Evolutionary conservation across 129 eudicot genomes (phyloP).

Genomic region (Flaveria sonorensis): DNA sequence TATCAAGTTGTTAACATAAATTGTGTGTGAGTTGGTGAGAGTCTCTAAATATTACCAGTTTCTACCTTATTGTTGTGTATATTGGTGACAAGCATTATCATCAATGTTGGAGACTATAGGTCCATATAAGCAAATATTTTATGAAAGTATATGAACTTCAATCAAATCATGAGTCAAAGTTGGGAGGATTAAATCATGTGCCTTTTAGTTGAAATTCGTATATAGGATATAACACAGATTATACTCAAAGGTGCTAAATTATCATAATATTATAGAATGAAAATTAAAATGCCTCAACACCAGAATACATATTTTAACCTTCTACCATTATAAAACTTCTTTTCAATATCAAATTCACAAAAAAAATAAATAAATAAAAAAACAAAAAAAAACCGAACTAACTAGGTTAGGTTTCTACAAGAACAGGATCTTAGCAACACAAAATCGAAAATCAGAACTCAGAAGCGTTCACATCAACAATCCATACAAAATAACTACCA

Average conservation of each 20-base stretch:
- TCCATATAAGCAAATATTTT: background rate
- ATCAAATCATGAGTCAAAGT: background rate
- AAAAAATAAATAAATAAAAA: too few species aligned
- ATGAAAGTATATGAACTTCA: background rate
- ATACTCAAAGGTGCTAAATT: background rate
- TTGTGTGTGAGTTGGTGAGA: too few species aligned
- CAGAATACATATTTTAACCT: background rate
- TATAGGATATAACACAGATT: too few species aligned
- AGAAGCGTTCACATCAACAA: background rate
- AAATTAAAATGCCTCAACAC: background rate
- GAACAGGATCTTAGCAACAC: background rate
- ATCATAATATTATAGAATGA: background rate
- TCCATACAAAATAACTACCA: background rate
- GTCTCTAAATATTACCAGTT: too few species aligned
- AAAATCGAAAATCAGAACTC: too few species aligned
- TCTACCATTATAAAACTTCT: background rate
- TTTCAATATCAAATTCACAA: background rate
- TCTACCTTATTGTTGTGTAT: too few species aligned
- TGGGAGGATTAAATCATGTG: background rate
- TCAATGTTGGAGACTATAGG: background rate
- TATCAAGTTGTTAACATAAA: too few species aligned
- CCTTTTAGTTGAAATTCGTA: background rate
- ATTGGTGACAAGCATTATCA: background rate
- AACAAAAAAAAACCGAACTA: background rate
- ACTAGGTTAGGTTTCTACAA: background rate